phyloP scores from a whole-genome alignment of 805 yeast genomes.

The Cyberlindnera euphorbiiphila region DNA sequence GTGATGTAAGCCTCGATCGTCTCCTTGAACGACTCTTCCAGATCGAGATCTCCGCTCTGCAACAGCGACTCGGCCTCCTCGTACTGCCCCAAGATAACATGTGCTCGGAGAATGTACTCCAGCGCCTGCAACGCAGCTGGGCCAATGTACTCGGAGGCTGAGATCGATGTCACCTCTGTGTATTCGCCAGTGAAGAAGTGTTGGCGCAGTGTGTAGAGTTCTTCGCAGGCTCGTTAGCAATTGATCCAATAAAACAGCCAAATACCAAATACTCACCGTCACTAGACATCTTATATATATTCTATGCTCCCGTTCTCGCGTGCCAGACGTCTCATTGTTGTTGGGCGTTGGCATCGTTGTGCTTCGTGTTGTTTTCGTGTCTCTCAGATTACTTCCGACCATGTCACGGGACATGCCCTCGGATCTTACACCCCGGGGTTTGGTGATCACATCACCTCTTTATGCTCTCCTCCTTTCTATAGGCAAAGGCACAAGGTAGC shows the following conservation, averaged over 20 bases:
- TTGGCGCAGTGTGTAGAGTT: constrained; percentile 51
- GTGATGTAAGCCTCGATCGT: constrained; percentile 28
- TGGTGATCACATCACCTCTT: no score
- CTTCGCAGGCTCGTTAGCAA: no score
- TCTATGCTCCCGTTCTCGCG: no score
- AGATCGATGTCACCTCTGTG: constrained; percentile 38
- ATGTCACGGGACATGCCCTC: no score
- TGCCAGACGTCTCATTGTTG: no score
- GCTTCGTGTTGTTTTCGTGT: no score
- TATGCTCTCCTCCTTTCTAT: no score
- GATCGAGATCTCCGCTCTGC: constrained; percentile 1
- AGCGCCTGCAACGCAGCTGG: constrained; percentile 26
- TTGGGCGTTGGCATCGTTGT: no score
- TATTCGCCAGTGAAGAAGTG: constrained; percentile 61
- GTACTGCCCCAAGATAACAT: constrained; percentile 29
- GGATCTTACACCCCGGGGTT: no score
- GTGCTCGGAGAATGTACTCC: constrained; percentile 34
- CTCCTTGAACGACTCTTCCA: constrained; percentile 10
- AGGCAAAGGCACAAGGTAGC: no score
- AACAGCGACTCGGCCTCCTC: constrained; percentile 12
- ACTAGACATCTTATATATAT: constrained; percentile 11
- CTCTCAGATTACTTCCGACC: no score
- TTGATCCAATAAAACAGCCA: no score
- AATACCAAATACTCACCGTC: constrained; percentile 17
- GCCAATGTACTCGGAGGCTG: constrained; percentile 37